Conservation (phyloP, 495 filamentous ascomycete species). For the Rostrohypoxylon terebratum region DNA sequence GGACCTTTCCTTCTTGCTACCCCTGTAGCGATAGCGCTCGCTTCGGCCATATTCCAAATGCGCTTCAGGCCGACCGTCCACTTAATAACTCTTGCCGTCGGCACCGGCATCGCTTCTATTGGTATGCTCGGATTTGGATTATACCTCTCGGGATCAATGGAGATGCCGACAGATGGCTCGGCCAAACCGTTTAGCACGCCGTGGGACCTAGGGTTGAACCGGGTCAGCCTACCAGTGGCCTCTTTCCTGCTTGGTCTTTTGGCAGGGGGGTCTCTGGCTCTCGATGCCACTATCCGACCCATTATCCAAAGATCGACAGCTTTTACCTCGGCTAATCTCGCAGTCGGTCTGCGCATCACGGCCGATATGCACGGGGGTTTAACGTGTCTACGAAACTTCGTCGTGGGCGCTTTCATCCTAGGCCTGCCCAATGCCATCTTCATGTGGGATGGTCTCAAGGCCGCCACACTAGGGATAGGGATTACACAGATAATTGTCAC, state of each 20-base stretch:
- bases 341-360: slow-evolving; percentile 53
- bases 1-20: slow-evolving; percentile 55
- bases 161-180: slow-evolving; percentile 32
- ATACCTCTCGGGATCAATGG: slow-evolving; percentile 53
- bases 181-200: slow-evolving; percentile 32
- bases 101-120: slow-evolving; percentile 52
- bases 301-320: slow-evolving; percentile 56
- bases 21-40: slow-evolving; percentile 44
- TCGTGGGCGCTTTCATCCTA: slow-evolving; percentile 55
- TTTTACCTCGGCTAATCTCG: slow-evolving; percentile 57
- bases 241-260: slow-evolving; percentile 57
- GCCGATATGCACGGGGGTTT: slow-evolving; percentile 58
- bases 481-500: slow-evolving; percentile 52
- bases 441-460: slow-evolving; percentile 51
- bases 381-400: slow-evolving; percentile 47
- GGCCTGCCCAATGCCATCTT: slow-evolving; percentile 52
- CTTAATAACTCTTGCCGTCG: slow-evolving; percentile 49
- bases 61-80: slow-evolving; percentile 48
- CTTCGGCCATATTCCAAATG: slow-evolving; percentile 37
- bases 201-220: slow-evolving; percentile 44
- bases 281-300: slow-evolving; percentile 52
- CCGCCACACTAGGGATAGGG: slow-evolving; percentile 51
- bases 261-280: slow-evolving; percentile 49
- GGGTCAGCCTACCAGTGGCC: slow-evolving; percentile 53
- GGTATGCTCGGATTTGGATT: slow-evolving; percentile 58